Conservation (phyloP, 2,329 filamentous ascomycete genomes). For the Leptographium radiaticola region DNA sequence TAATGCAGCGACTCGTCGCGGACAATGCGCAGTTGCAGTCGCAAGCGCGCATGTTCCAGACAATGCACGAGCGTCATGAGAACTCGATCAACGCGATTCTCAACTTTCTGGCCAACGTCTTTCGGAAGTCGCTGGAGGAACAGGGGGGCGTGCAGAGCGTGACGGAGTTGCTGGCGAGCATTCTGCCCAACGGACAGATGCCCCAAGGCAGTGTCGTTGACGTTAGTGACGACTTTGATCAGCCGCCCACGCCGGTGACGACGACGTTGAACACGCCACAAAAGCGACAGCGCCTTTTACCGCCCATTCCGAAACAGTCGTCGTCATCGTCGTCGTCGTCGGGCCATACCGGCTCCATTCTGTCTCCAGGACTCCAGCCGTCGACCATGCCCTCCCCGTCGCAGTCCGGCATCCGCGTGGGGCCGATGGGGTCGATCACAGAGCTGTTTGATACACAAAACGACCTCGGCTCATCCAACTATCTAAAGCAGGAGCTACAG, state of each 20-base stretch:
- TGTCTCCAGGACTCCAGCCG: background rate
- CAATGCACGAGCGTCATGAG: conserved; percentile 88
- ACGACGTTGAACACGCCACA: conserved; percentile 25
- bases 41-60: conserved; percentile 80
- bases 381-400: background rate
- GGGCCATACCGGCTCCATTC: background rate
- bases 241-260: conserved; percentile 27
- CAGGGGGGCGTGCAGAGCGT: conserved; percentile 65
- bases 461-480: conserved; percentile 30
- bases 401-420: background rate
- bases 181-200: conserved; percentile 47
- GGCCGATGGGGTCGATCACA: conserved; percentile 39
- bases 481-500: conserved; percentile 42
- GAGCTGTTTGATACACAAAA: conserved; percentile 44
- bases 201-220: conserved; percentile 42
- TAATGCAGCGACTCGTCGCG: conserved; percentile 66
- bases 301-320: conserved; percentile 30
- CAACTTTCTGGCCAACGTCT: conserved; percentile 92
- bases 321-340: background rate
- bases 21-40: conserved; percentile 83
- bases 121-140: conserved; percentile 83
- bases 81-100: conserved; percentile 98
- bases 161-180: conserved; percentile 68
- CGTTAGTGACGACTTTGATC: conserved; percentile 46
- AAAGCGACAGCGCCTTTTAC: conserved; percentile 42